Evolutionary conservation across 345 rosid genomes (phyloP), one percentile per base, ranked within the genome.

Genomic region (Geranium rotundifolium): DNA sequence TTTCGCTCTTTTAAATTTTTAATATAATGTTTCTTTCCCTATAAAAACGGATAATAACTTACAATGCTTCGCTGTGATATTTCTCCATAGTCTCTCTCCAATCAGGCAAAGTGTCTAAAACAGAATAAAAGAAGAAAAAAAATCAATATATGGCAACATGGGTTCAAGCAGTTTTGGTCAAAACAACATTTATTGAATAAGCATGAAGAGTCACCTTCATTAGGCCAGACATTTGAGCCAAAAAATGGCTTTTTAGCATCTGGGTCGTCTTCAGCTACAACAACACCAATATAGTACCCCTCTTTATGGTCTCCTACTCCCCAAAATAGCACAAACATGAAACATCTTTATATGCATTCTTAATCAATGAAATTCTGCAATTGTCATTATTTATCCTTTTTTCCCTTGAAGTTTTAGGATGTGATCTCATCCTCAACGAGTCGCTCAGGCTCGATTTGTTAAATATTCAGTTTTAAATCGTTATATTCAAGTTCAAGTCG

Each of bases 31-130:
- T 23, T 23, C 27, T 23, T 23, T 23, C 27, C 27, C 63, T 0
- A 37, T 15, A 34, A 23, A 61, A 17, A 23, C 27, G 19, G n/a
- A 31, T 10, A 37, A 41, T 1, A 29, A 71, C 91, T 82, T 74
- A 86, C 98, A 86, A 65, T 39, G 91, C 90, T 61, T 86, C 76
- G 34, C 20, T 77, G 65, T 86, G 97, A 74, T 71, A 91, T 73
- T 71, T 82, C 73, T 86, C 91, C 96, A 91, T 88, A 6, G 85
- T 86, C 60, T 83, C 77, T 72, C 88, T 88, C 97, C 97, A 91
- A 54, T 80, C 76, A 4, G 90, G 89, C 74, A 91, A 82, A 63
- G 80, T 58, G 78, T 75, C 95, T 88, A 50, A 18, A 31, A 58
- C 19, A 61, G 58, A 63, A 62, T 17, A 19, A 61, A 23, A 30